phyloP scores from a whole-genome alignment of 75 land plant species.

The Ceratopteris richardii region DNA sequence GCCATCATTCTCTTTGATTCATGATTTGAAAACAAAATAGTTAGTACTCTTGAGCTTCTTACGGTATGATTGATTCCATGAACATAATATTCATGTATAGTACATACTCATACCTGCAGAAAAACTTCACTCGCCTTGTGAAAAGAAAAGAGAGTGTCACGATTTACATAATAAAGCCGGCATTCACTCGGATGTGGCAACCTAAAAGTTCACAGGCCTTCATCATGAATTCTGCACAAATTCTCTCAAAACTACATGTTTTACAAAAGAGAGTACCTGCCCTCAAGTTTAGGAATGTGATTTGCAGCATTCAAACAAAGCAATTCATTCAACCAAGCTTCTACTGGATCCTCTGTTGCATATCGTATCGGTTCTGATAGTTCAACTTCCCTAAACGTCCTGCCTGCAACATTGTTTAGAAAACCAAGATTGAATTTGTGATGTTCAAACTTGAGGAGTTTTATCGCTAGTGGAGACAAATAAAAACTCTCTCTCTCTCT shows the following conservation, averaged over 20 bases:
- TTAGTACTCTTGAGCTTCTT: no score
- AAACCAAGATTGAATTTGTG: no score
- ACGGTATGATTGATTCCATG: no score
- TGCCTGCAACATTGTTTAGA: no score
- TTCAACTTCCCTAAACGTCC: constrained; percentile 74
- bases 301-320: constrained; percentile 91
- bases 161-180: constrained; percentile 91
- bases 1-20: constrained; percentile 93
- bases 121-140: constrained; percentile 90
- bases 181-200: constrained; percentile 78
- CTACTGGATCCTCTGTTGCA: constrained; percentile 87
- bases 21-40: constrained; percentile 2
- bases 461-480: no score
- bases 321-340: constrained; percentile 84
- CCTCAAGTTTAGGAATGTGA: constrained; percentile 58
- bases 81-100: no score
- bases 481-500: no score
- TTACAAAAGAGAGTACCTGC: no score
- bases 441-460: no score
- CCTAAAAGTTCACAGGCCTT: constrained; percentile 23
- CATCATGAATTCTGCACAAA: no score
- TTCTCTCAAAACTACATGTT: no score
- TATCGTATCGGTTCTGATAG: constrained; percentile 90
- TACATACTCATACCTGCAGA: constrained; percentile 90
- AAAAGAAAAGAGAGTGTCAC: constrained; percentile 96